These are phyloP conservation scores for Thelephora aurantiotincta DNA, from an alignment of 768 basidiomycete genomes.

Conservation along the genomic window DNA sequence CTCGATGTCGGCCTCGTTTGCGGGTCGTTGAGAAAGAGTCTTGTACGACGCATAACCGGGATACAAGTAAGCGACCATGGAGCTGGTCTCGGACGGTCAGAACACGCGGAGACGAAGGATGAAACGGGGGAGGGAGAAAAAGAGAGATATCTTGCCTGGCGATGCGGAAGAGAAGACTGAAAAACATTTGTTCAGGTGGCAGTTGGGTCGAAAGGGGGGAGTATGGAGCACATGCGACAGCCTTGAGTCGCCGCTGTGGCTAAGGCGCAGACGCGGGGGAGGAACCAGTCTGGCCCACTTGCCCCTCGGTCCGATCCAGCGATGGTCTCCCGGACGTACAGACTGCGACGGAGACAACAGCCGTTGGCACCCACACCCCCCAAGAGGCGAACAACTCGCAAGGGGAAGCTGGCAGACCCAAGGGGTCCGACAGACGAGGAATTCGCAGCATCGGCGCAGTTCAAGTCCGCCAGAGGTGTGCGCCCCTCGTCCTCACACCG, in stretches of 20 bases:
- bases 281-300: too few relatives aligned
- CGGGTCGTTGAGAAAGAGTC: conserved; percentile 75
- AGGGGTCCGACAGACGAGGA: too few relatives aligned
- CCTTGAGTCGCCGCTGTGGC: neutral
- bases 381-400: too few relatives aligned
- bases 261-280: too few relatives aligned
- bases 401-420: too few relatives aligned
- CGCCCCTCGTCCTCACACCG: too few relatives aligned
- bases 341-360: too few relatives aligned
- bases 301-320: too few relatives aligned
- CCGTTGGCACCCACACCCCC: too few relatives aligned
- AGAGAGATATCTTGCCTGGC: conserved; percentile 19
- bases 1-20: conserved; percentile 73
- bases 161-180: conserved; percentile 27
- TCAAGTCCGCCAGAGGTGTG: too few relatives aligned
- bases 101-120: neutral
- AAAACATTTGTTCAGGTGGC: conserved; percentile 18
- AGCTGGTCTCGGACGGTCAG: conserved; percentile 24
- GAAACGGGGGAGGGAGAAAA: neutral
- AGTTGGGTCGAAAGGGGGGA: neutral
- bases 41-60: conserved; percentile 97
- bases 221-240: neutral
- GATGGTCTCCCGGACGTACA: too few relatives aligned
- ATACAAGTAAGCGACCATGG: conserved; percentile 72
- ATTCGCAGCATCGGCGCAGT: too few relatives aligned